Base-by-base conservation (phyloP, 345 rosid genomes). In the Brassica juncea region DNA sequence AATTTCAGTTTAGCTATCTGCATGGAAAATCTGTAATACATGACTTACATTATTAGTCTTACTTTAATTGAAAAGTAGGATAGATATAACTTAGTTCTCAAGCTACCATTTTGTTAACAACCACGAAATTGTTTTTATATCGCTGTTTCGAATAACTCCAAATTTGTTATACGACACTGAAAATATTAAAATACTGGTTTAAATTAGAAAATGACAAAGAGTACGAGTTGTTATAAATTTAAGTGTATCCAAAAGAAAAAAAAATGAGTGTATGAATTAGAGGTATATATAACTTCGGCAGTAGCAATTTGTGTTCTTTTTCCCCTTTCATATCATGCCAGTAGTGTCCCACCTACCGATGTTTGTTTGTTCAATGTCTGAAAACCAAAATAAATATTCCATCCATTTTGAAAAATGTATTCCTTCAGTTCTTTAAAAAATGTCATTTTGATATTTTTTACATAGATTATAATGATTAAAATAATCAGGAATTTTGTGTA, bases 31-130 rank as follows among this genome's bases (percentile, higher is more conserved):
- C 30, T 54, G 58, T 62, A 60, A 75, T 69, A 60, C 69, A 58
- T 78, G 52, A 27, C 49, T 27, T 54, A 62, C 49, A 66, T 73
- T 61, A 49, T 52, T 52, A 70, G 55, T 70, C 68, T 9, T 80
- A 75, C 39, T 70, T 75, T 70, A 64, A 42, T 75, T 57, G 8
- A 42, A 70, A 62, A 80, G 76, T 16, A 75, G 61, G 68, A 70
- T 71, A 23, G 15, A n/a, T 52, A 52, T 70, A 75, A 58, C 83
- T 75, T 80, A 70, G 61, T 75, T 75, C 58, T 80, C 73, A 75
- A 75, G 76, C 80, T 67, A 80, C 37, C 76, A 21, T 21, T 65
- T 79, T 70, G 71, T 57, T 70, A 80, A 75, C 80, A 73, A 62
- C 71, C 70, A 52, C 66, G 5, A 52, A 3, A 19, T 39, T 32